Conservation (phyloP, 1,284 basidiomycete genomes). For the Pascua sp. region DNA sequence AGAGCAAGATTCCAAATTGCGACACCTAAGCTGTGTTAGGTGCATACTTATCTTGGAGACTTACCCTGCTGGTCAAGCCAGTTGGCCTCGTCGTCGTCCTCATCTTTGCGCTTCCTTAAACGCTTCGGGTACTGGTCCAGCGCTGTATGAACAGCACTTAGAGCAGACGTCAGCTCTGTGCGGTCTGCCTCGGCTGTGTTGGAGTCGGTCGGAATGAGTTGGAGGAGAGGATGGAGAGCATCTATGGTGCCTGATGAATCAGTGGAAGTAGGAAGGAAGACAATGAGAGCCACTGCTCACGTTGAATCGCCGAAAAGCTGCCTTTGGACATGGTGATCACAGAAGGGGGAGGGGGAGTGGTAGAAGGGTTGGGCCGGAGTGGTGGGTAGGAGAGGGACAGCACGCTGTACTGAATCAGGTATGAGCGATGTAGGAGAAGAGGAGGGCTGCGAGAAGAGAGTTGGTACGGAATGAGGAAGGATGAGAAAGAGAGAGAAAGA, state of each 20-base stretch:
- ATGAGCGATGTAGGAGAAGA: too few species aligned
- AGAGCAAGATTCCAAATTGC: constrained; percentile 10
- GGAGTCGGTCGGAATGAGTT: constrained; percentile 5
- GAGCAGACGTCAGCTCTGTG: not conserved
- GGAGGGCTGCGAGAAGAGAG: too few species aligned
- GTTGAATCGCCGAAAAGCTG: constrained; percentile 4
- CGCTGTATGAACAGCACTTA: not conserved
- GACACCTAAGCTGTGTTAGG: constrained; percentile 5
- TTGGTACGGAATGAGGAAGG: too few species aligned
- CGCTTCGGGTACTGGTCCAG: constrained; percentile 1
- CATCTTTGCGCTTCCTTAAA: not conserved
- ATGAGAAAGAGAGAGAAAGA: not conserved
- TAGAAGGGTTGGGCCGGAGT: not conserved
- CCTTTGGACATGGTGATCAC: not conserved
- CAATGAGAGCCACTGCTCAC: not conserved
- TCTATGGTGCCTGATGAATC: not conserved
- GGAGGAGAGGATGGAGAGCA: not conserved
- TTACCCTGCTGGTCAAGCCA: constrained; percentile 12
- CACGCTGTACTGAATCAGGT: too few species aligned
- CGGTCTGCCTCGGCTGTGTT: constrained; percentile 1
- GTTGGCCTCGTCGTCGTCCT: constrained; percentile 5
- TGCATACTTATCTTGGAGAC: not conserved
- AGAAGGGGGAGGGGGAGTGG: not conserved
- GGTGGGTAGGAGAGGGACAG: not conserved
- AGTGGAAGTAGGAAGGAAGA: not conserved